Base-by-base conservation (phyloP, 768 basidiomycete species). In the Lactarius quietus region DNA sequence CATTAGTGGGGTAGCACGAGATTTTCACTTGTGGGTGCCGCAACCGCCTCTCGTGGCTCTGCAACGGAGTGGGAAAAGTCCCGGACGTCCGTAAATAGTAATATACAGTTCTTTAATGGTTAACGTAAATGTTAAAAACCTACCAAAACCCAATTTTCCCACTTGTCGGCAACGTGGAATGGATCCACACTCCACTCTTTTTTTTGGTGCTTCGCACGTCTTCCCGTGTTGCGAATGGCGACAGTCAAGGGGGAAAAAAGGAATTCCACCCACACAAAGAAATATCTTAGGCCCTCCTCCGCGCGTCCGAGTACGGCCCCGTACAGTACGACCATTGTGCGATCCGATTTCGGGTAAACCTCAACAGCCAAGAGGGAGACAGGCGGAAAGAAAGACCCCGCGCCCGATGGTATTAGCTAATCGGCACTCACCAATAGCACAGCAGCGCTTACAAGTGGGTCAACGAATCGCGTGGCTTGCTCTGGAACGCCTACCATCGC, bases 1-100 rank as follows among this genome's bases (percentile, higher is more conserved):
- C 65, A 28, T 62, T 66, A 36, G 56, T 66, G 65, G 65, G 55
- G 65, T 62, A 66, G 65, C 65, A 62, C 65, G 65, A 58, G 65
- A 66, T 66, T 66, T 66, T 66, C 65, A 45, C 61, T 41, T 58
- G 33, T 36, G 12, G 20, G 58, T 48, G 51, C 52, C 53, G 52
- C 58, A 41, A 55, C 33, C 33, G 31, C 53, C 45, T 38, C 14
- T 20, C 45, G 43, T 31, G 10, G n/a, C 36, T 23, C 23, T 51
- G 58, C 31, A 59, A 39, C 67, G 67, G 67, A 33, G 51, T 56
- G 33, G 18, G 38, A 57, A 68, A 66, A 68, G 67, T 26, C 18
- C 67, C 67, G 58, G 33, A 10, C 18, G 12, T 20, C 64, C 51
- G 7, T 12, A 66, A 41, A 52, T 58, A 56, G 67, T 45, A 66